Evolutionary conservation across 2,329 filamentous ascomycete genomes (phyloP).

Genomic region (Penicillium sp.): DNA sequence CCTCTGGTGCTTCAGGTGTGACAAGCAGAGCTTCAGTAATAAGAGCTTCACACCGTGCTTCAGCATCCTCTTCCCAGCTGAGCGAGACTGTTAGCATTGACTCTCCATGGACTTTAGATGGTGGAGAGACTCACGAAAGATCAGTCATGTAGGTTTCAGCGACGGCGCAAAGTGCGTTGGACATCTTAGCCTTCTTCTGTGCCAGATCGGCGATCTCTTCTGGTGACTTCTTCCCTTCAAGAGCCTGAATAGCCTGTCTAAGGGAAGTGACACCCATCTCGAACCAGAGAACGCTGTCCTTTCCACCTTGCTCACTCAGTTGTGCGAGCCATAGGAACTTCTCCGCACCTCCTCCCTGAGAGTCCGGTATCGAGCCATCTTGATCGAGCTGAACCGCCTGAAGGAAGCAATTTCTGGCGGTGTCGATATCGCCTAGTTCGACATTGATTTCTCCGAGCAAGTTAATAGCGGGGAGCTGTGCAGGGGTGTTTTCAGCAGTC

Average conservation of each 20-base stretch:
- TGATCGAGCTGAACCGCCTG: conserved; percentile 73
- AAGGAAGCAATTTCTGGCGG: conserved; percentile 69
- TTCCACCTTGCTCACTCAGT: conserved; percentile 66
- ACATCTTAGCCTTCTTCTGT: conserved; percentile 77
- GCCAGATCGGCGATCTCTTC: conserved; percentile 49
- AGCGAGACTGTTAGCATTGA: conserved; percentile 15
- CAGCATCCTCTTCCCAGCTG: conserved; percentile 80
- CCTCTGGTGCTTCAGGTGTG: conserved; percentile 76
- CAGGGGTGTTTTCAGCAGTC: conserved; percentile 33
- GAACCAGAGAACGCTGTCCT: conserved; percentile 61
- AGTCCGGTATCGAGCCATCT: conserved; percentile 68
- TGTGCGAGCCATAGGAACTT: conserved; percentile 96
- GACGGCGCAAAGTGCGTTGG: conserved; percentile 89
- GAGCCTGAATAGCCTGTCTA: conserved; percentile 65
- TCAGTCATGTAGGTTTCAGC: conserved; percentile 99
- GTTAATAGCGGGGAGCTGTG: conserved; percentile 62
- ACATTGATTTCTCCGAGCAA: conserved; percentile 79
- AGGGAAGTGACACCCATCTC: conserved; percentile 68
- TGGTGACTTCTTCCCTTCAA: conserved; percentile 53
- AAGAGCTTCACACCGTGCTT: conserved; percentile 80
- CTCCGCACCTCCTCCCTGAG: conserved; percentile 77
- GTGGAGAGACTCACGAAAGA: conserved; percentile 61
- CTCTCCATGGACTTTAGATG: not conserved
- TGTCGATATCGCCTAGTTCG: conserved; percentile 76
- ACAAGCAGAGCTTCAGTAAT: conserved; percentile 88